phyloP scores from a whole-genome alignment of 495 filamentous ascomycete genomes.

The Penicillium simplicissimum region DNA sequence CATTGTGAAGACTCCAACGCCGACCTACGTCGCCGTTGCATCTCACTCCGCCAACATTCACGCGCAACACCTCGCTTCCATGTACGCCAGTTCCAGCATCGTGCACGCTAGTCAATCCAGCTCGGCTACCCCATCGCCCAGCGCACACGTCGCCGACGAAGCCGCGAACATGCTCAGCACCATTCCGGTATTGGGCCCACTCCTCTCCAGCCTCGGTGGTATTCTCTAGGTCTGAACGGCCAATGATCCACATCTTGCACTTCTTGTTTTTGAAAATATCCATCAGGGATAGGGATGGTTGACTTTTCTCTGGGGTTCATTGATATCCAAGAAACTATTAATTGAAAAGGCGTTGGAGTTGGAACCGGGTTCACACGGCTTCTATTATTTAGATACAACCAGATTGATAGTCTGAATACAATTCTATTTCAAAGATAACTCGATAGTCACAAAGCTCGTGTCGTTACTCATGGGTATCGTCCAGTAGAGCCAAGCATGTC shows the following conservation, averaged over 20 bases:
- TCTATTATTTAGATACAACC: slow-evolving; percentile 9
- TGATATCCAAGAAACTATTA: slow-evolving; percentile 28
- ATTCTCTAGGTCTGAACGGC: slow-evolving; percentile 1
- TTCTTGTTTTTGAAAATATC: slow-evolving; percentile 16
- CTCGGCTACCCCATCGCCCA: slow-evolving; percentile 15
- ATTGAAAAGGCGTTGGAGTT: slow-evolving; percentile 13
- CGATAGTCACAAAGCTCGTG: not conserved
- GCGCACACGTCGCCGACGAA: not conserved
- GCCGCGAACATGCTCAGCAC: slow-evolving; percentile 4
- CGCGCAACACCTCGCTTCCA: slow-evolving; percentile 5
- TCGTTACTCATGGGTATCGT: slow-evolving; percentile 42
- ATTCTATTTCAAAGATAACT: not conserved
- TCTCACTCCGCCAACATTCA: slow-evolving; percentile 8
- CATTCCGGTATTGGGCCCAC: not conserved
- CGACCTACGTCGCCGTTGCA: not conserved
- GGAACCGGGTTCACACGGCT: not conserved
- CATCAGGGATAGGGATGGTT: slow-evolving; percentile 9
- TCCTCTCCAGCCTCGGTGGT: slow-evolving; percentile 15
- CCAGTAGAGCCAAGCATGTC: slow-evolving; percentile 68
- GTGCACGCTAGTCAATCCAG: slow-evolving; percentile 9
- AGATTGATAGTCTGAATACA: slow-evolving; percentile 9
- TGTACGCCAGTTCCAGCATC: slow-evolving; percentile 7
- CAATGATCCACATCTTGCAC: not conserved
- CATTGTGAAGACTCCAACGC: not conserved
- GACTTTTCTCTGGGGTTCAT: slow-evolving; percentile 13